phyloP scores from a whole-genome alignment of 768 basidiomycete species.

The Leccinum disarticulatum region DNA sequence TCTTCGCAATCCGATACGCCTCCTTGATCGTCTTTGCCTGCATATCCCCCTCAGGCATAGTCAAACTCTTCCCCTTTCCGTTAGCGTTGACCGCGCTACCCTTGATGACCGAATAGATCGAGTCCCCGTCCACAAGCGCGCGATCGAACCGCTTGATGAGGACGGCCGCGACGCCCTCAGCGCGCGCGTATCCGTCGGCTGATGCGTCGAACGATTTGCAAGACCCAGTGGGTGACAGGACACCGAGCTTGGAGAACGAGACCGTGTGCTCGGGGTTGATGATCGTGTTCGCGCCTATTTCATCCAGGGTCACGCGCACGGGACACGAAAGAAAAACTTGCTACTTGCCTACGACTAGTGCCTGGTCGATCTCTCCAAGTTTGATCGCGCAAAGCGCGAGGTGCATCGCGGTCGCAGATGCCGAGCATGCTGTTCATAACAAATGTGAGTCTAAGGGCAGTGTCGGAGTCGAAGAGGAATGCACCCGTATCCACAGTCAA shows the following conservation, averaged over 20 bases:
- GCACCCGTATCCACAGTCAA: slow-evolving; percentile 41
- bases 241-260: slow-evolving; percentile 29
- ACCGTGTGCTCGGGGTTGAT: slow-evolving; percentile 29
- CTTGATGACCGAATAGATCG: slow-evolving; percentile 31
- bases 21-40: slow-evolving; percentile 35
- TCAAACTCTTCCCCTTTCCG: slow-evolving; percentile 35
- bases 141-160: slow-evolving; percentile 36
- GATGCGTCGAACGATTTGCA: slow-evolving; percentile 34
- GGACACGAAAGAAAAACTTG: background rate
- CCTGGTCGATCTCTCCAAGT: slow-evolving; percentile 47
- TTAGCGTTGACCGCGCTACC: slow-evolving; percentile 36
- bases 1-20: slow-evolving; percentile 30
- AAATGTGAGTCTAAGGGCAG: background rate
- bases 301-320: background rate
- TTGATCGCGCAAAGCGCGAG: slow-evolving; percentile 45
- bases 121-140: slow-evolving; percentile 32
- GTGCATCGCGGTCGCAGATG: slow-evolving; percentile 46
- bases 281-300: slow-evolving; percentile 29
- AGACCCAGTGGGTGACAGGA: slow-evolving; percentile 37
- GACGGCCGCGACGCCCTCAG: slow-evolving; percentile 32
- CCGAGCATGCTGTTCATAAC: slow-evolving; percentile 39
- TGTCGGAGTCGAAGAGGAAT: background rate
- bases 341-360: slow-evolving; percentile 38
- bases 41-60: slow-evolving; percentile 35
- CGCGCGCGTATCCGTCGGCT: slow-evolving; percentile 34